Base-by-base conservation (phyloP, 2,329 filamentous ascomycete genomes). In the Penicillium janthinellum region DNA sequence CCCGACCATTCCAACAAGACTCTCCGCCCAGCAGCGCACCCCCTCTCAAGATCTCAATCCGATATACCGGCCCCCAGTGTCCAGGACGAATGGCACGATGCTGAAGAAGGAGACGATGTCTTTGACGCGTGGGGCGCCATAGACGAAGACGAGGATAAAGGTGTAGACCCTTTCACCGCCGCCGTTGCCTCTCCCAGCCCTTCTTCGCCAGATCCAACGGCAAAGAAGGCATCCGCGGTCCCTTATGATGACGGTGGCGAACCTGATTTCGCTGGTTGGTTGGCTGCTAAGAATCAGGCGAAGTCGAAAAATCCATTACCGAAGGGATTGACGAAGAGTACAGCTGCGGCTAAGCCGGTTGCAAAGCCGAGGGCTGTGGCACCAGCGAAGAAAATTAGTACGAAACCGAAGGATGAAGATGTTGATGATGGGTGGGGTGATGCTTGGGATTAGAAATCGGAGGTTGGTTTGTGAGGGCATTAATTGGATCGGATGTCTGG, bases 251-350 rank as follows among this genome's bases (percentile, higher is more conserved):
- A 96, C 67, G 88, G 90, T 28, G 88, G 89, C 2, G 94, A 99
- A 74, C 94, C 94, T 0, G 95, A 98, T 75, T 98, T 99, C 76
- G 94, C 92, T 5, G 93, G 92, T 5, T 98, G 95, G 93, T 77
- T 98, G 22, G 92, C 91, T 12, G 92, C 93, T 12, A 92, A 97
- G 73, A 87, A 90, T 5, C 84, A 88, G 63, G 86, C 90, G 63
- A 97, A 96, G 68, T 74, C 77, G 1, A 84, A 83, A 67, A 95
- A 90, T 65, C 79, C 88, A 2, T 73, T 98, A 56, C 93, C 94
- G 0, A 99, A 96, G 77, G 94, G 94, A 0, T 74, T 98, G 28
- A 78, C 82, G 1, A 96, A 96, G 76, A 70, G 84, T 2, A 61
- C 76, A 1, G 65, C 74, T 14, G 67, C 74, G 8, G 74, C 73